phyloP scores from a whole-genome alignment of 1,139 yeast genomes.

The Meyerozyma smithsonii region DNA sequence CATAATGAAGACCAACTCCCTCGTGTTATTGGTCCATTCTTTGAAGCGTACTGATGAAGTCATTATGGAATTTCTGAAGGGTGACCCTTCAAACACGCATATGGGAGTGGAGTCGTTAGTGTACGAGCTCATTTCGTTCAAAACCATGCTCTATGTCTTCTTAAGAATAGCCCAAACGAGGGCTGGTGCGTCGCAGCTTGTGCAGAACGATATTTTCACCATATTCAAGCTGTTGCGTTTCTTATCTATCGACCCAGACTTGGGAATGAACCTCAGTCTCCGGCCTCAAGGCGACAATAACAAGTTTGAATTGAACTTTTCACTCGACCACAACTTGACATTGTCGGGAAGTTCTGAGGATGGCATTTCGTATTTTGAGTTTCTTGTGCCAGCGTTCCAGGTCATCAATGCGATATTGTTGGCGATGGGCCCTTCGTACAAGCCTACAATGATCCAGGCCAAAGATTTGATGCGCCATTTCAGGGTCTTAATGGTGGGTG shows the following conservation, averaged over 20 bases:
- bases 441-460: conserved; percentile 54
- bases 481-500: conserved; percentile 55
- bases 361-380: conserved; percentile 56
- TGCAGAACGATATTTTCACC: conserved; percentile 70
- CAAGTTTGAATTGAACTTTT: conserved; percentile 13
- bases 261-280: conserved; percentile 52
- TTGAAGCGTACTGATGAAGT: conserved; percentile 67
- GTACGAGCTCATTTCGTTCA: conserved; percentile 73
- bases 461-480: conserved; percentile 49
- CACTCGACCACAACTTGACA: conserved; percentile 12
- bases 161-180: conserved; percentile 73
- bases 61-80: conserved; percentile 34
- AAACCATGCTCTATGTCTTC: conserved; percentile 64
- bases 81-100: conserved; percentile 9
- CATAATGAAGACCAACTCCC: conserved; percentile 60
- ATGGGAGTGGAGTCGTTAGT: conserved; percentile 46
- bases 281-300: conserved; percentile 12
- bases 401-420: conserved; percentile 62
- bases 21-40: conserved; percentile 61
- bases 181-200: conserved; percentile 68
- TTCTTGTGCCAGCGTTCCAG: conserved; percentile 76
- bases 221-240: conserved; percentile 55
- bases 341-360: conserved; percentile 5
- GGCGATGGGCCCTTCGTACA: conserved; percentile 77
- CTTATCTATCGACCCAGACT: conserved; percentile 70